A percentile compares a stretch with the other conserved stretches of the same genome.
Evolutionary conservation across 305 asterid genomes (phyloP).

Genomic region (Caryopteris hybrid): DNA sequence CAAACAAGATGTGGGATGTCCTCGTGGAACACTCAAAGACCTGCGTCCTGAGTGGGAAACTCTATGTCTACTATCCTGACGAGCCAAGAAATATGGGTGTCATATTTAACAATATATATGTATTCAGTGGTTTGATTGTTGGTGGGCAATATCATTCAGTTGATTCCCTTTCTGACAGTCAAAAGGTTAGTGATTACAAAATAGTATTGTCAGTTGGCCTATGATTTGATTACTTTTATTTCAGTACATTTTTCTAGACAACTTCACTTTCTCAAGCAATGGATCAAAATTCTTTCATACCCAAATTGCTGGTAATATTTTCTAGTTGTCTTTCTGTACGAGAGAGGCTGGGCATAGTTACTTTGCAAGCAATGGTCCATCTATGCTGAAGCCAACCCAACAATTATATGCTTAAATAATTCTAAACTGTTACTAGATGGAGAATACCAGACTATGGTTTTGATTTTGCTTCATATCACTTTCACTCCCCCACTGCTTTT

Average conservation of each 20-base stretch:
- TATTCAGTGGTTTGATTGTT: conserved; percentile 74
- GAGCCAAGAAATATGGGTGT: conserved; percentile 74
- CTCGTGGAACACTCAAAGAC: conserved; percentile 94
- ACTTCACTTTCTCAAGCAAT: background rate
- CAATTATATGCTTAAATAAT: background rate
- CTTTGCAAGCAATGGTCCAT: background rate
- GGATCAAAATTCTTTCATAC: background rate
- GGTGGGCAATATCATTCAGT: conserved; percentile 68
- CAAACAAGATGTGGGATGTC: conserved; percentile 95
- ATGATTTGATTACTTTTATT: background rate
- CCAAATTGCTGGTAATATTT: background rate
- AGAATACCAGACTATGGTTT: background rate
- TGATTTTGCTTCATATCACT: background rate
- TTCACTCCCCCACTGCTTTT: background rate
- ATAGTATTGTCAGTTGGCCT: background rate
- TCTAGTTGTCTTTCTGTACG: background rate
- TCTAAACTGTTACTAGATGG: background rate
- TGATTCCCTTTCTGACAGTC: conserved; percentile 75
- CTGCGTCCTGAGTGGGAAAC: conserved; percentile 81
- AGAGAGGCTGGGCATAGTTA: background rate
- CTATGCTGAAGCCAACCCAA: background rate
- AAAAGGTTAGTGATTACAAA: conserved; percentile 60
- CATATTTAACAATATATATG: conserved; percentile 76
- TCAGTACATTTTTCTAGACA: background rate
- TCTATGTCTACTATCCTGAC: conserved; percentile 85